These are phyloP conservation scores for Echinochloa phyllopogon DNA, from an alignment of 176 grass and related monocot species.

Conservation along the genomic window DNA sequence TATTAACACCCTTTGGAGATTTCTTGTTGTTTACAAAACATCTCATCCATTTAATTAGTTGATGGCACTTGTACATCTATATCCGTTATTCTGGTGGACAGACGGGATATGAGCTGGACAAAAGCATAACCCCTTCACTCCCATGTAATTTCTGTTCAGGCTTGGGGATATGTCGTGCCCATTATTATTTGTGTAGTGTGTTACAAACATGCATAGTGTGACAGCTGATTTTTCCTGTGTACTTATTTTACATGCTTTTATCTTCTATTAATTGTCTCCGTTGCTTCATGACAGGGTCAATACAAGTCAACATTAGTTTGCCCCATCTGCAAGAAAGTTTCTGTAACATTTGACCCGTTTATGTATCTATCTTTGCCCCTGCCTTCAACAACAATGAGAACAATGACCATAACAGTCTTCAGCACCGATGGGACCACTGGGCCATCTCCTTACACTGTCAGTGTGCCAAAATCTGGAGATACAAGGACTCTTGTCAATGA, in stretches of 20 bases:
- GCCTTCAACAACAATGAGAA: constrained; percentile 84
- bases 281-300: constrained; percentile 78
- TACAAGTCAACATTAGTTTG: constrained; percentile 97
- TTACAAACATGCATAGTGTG: neutral
- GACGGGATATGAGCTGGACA: neutral
- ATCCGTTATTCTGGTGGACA: neutral
- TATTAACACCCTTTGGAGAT: neutral
- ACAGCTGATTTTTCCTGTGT: neutral
- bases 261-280: constrained; percentile 27
- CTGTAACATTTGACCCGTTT: constrained; percentile 92
- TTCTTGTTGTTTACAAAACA: neutral
- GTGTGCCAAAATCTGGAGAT: constrained; percentile 77
- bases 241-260: constrained; percentile 1
- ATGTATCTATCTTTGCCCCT: constrained; percentile 96
- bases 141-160: neutral
- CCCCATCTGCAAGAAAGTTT: constrained; percentile 88
- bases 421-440: constrained; percentile 59
- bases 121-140: neutral
- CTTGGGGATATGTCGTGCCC: neutral
- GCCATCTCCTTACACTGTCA: constrained; percentile 78
- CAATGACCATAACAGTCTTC: constrained; percentile 85
- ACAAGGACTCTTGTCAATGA: constrained; percentile 65
- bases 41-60: neutral
- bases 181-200: neutral
- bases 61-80: neutral